phyloP scores from a whole-genome alignment of 2,329 filamentous ascomycete species.

The Emericellopsis atlantica region DNA sequence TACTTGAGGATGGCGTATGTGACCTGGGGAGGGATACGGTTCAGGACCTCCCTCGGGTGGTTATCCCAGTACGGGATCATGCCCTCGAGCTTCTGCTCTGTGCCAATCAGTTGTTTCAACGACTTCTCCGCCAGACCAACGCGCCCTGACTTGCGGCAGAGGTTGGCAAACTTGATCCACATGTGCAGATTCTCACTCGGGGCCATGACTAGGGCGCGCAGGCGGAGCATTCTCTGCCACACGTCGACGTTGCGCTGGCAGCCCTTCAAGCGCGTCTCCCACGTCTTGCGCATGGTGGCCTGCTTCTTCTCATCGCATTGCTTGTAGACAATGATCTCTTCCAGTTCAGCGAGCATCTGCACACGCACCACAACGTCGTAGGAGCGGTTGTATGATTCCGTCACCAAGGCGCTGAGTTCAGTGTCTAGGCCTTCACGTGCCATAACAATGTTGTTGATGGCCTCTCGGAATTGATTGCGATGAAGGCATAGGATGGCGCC shows the following conservation, averaged over 20 bases:
- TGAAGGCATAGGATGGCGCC: slow-evolving; percentile 92
- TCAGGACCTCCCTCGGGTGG: slow-evolving; percentile 1
- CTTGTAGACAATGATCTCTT: slow-evolving; percentile 97
- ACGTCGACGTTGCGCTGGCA: slow-evolving; percentile 96
- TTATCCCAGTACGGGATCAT: slow-evolving; percentile 46
- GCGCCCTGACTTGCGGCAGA: slow-evolving; percentile 91
- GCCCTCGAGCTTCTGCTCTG: slow-evolving; percentile 47
- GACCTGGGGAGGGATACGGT: slow-evolving; percentile 56
- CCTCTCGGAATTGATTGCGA: slow-evolving; percentile 88
- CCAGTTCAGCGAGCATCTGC: slow-evolving; percentile 96
- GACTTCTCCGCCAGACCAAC: slow-evolving; percentile 94
- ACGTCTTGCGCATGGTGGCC: slow-evolving; percentile 81
- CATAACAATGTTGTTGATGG: slow-evolving; percentile 77
- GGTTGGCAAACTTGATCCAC: slow-evolving; percentile 99
- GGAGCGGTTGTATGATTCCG: slow-evolving; percentile 93
- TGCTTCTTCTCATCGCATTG: slow-evolving; percentile 84
- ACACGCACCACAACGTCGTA: slow-evolving; percentile 97
- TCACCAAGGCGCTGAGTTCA: slow-evolving; percentile 89
- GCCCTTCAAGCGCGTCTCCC: slow-evolving; percentile 89
- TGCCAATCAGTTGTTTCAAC: slow-evolving; percentile 76
- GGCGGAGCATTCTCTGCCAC: slow-evolving; percentile 96
- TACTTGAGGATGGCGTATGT: slow-evolving; percentile 97
- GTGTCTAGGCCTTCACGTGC: slow-evolving; percentile 90
- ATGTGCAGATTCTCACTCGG: slow-evolving; percentile 94
- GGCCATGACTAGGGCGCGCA: slow-evolving; percentile 81